Conservation (phyloP, 1,284 basidiomycete species). For the Trametes polyzona region DNA sequence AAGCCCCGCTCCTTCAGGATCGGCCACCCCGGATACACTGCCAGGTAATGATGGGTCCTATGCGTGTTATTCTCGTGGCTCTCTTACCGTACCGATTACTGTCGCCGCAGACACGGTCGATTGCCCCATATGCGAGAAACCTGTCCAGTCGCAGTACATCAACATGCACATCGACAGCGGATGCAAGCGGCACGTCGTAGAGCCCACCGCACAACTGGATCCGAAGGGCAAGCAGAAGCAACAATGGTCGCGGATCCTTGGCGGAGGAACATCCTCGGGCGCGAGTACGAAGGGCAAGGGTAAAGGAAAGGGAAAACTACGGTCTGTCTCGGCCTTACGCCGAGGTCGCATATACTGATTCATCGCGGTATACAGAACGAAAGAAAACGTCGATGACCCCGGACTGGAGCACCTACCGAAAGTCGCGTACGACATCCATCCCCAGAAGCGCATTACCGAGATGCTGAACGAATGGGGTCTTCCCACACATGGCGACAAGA, state of each 20-base stretch:
- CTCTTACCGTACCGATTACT: not conserved
- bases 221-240: constrained; percentile 36
- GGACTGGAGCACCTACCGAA: constrained; percentile 58
- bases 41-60: constrained; percentile 3
- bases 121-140: constrained; percentile 61
- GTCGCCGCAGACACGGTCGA: constrained; percentile 39
- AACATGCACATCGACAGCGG: constrained; percentile 65
- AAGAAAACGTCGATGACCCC: constrained; percentile 36
- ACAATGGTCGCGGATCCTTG: constrained; percentile 59
- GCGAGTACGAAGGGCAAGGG: constrained; percentile 38
- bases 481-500: constrained; percentile 55
- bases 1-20: constrained; percentile 14
- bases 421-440: constrained; percentile 65
- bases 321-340: constrained; percentile 11
- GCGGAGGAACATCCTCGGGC: constrained; percentile 21
- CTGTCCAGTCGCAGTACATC: constrained; percentile 48
- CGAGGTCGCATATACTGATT: not conserved
- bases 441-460: constrained; percentile 64
- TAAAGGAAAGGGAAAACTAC: constrained; percentile 38
- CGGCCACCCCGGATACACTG: constrained; percentile 24
- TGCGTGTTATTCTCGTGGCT: not conserved
- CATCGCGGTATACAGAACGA: constrained; percentile 16
- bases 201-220: not conserved
- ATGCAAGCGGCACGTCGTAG: constrained; percentile 41
- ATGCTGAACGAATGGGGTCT: constrained; percentile 57